phyloP scores from a whole-genome alignment of 495 filamentous ascomycete genomes.

The Hyaloscypha variabilis region DNA sequence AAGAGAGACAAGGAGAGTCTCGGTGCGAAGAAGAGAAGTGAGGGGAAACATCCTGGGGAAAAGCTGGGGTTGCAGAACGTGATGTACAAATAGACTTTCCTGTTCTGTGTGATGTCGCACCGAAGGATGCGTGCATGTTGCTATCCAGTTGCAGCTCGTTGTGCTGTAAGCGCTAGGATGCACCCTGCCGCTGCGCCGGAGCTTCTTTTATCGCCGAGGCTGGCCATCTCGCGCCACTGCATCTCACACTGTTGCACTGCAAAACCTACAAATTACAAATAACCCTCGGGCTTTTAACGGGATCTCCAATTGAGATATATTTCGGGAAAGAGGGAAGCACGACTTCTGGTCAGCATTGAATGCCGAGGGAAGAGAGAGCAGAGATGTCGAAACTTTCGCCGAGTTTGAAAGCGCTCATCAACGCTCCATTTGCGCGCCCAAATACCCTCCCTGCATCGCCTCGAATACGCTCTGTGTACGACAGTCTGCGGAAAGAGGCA shows the following conservation, averaged over 20 bases:
- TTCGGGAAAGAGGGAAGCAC: neutral
- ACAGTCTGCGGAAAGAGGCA: conserved; percentile 58
- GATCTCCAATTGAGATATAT: neutral
- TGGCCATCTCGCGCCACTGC: neutral
- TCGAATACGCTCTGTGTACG: conserved; percentile 61
- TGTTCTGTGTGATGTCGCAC: neutral
- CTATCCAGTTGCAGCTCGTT: neutral
- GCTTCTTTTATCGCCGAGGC: neutral
- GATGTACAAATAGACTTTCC: conserved; percentile 3
- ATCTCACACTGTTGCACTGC: neutral
- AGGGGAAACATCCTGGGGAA: conserved; percentile 27
- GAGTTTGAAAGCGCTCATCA: conserved; percentile 72
- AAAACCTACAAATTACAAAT: neutral
- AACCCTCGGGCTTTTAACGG: neutral
- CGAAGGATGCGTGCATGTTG: neutral
- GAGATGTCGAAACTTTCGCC: conserved; percentile 70
- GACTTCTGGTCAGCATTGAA: neutral
- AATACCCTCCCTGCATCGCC: conserved; percentile 64
- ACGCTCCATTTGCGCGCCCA: conserved; percentile 65
- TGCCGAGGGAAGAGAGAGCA: neutral
- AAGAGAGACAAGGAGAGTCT: too few relatives aligned
- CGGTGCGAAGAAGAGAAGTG: conserved; percentile 6
- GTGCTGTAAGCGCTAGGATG: neutral
- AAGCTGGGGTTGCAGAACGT: conserved; percentile 4
- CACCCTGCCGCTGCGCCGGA: neutral